phyloP scores from a whole-genome alignment of 225 moss, liverwort and hornwort genomes.

The Neckera pumila region DNA sequence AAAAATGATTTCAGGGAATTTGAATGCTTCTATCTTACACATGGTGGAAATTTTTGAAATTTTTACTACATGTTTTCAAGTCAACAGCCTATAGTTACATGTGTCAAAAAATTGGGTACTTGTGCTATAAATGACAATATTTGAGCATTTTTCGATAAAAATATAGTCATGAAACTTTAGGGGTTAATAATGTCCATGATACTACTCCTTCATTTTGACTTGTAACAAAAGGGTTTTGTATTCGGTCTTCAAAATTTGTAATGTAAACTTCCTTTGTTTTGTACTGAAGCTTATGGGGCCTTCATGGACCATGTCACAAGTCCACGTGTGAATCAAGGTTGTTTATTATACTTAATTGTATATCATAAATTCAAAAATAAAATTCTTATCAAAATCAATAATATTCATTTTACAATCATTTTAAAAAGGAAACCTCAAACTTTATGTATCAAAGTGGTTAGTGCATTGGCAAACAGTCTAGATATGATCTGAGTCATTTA shows the following conservation, averaged over 20 bases:
- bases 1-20: no score
- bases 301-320: fast-evolving
- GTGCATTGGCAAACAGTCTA: no score
- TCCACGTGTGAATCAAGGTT: not conserved
- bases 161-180: no score
- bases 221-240: not conserved
- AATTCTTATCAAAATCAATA: not conserved
- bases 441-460: no score
- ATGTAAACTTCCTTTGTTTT: not conserved
- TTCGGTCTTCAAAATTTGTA: not conserved
- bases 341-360: not conserved
- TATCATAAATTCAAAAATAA: not conserved
- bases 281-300: fast-evolving
- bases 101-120: no score
- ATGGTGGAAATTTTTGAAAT: no score
- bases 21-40: no score
- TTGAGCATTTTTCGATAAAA: no score
- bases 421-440: not conserved
- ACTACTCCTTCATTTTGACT: not conserved
- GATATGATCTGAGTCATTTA: not conserved
- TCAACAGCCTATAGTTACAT: no score
- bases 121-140: no score
- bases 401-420: not conserved
- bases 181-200: no score
- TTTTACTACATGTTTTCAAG: no score